Conservation (phyloP, 257 asterid genomes). For the Ehretia macrophylla region DNA sequence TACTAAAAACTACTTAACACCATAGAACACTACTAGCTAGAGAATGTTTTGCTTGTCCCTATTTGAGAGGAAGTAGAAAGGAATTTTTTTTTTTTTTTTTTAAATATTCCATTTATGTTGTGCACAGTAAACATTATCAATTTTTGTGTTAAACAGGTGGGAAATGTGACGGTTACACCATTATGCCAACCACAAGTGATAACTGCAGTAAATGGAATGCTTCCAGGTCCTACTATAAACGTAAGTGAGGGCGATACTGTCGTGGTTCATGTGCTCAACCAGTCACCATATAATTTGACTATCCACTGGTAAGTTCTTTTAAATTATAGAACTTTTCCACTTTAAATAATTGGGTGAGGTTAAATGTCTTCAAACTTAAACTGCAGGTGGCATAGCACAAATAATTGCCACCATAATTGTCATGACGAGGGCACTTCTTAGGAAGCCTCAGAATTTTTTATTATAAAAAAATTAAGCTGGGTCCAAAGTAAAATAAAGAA, state of each 20-base stretch:
- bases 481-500: too few species aligned
- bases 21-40: too few species aligned
- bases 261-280: conserved; percentile 15
- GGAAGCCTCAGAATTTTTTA: too few species aligned
- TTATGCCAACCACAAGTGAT: conserved; percentile 16
- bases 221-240: conserved; percentile 20
- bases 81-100: too few species aligned
- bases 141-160: conserved; percentile 3
- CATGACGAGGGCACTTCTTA: too few species aligned
- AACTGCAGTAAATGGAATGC: conserved; percentile 19
- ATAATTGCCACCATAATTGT: too few species aligned
- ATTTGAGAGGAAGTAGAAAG: too few species aligned
- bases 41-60: too few species aligned
- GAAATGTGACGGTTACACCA: conserved; percentile 10
- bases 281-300: conserved; percentile 17
- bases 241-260: conserved; percentile 15
- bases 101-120: too few species aligned
- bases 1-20: too few species aligned
- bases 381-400: not conserved
- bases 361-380: not conserved
- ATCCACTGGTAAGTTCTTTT: conserved; percentile 14
- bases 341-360: not conserved
- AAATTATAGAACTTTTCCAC: not conserved
- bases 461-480: too few species aligned
- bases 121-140: too few species aligned